These are phyloP conservation scores for Aspergillaceae sp. DNA, from an alignment of 2,329 filamentous ascomycete species.

Conservation along the genomic window DNA sequence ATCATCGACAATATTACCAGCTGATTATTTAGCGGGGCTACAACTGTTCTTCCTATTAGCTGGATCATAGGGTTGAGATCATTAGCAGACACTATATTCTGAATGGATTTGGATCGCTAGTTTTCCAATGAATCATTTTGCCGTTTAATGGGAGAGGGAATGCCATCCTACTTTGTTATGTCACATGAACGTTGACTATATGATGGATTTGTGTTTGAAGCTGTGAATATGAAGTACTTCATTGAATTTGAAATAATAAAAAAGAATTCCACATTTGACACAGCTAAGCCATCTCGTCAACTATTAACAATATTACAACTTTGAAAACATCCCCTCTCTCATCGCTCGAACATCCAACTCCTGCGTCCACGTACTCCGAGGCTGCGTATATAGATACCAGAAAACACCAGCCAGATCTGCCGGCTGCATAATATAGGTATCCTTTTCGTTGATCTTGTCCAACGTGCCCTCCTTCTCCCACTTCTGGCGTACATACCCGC, in stretches of 20 bases:
- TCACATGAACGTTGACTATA: too few relatives aligned
- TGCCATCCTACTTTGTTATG: too few relatives aligned
- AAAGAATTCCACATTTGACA: too few relatives aligned
- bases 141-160: background rate
- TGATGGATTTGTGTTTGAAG: too few relatives aligned
- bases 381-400: constrained; percentile 11
- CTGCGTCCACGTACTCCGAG: constrained; percentile 12
- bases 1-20: background rate
- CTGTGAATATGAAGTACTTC: too few relatives aligned
- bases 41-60: background rate
- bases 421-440: constrained; percentile 12
- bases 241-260: too few relatives aligned
- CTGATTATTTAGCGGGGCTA: background rate
- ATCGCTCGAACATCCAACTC: constrained; percentile 11
- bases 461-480: constrained; percentile 8
- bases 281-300: too few relatives aligned
- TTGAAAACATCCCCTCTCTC: constrained; percentile 11
- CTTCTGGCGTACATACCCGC: constrained; percentile 3
- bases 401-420: constrained; percentile 8
- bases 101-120: background rate
- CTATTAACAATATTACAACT: constrained; percentile 3
- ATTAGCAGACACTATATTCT: background rate
- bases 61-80: background rate
- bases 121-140: background rate
- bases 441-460: constrained; percentile 7